Percentiles rank a stretch among this genome's conserved stretches.
Conservation (phyloP, 192 early-diverging fungal genomes). For the Mortierella antarctica region DNA sequence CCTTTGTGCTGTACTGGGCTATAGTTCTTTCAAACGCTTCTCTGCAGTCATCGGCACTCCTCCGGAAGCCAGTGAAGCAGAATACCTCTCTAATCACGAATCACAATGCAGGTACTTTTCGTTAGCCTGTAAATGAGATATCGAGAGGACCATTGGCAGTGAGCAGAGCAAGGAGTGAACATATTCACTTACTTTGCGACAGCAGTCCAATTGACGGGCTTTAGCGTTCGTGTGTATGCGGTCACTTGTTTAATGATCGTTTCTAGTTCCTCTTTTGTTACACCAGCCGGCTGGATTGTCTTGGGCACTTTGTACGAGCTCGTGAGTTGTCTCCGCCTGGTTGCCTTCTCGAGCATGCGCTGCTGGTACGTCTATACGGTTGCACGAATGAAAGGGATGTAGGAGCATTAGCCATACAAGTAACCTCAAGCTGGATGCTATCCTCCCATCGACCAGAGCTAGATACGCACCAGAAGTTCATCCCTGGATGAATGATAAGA, state of each 20-base stretch:
- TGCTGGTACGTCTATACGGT: conserved; percentile 8
- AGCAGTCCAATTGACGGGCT: conserved; percentile 18
- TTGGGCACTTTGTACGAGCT: neutral
- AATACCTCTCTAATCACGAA: neutral
- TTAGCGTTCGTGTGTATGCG: neutral
- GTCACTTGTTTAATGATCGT: conserved; percentile 4
- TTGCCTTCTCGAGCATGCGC: neutral
- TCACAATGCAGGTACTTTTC: neutral
- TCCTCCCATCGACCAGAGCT: too few relatives aligned
- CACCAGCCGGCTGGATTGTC: neutral
- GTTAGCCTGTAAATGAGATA: neutral
- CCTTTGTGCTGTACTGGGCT: neutral
- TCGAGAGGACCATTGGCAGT: too few relatives aligned
- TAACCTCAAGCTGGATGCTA: too few relatives aligned
- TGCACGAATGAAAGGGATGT: neutral
- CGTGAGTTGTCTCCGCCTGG: neutral
- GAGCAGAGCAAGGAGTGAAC: neutral
- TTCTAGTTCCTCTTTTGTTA: conserved; percentile 14
- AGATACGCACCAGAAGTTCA: conserved; percentile 10
- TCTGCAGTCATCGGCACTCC: neutral
- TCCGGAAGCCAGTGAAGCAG: conserved; percentile 4
- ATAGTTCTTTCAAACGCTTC: conserved; percentile 25
- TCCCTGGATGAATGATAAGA: conserved; percentile 14
- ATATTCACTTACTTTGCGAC: conserved; percentile 13
- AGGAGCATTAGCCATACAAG: neutral